These are phyloP conservation scores for Amylocystis lapponica DNA, from an alignment of 768 basidiomycete genomes.

Conservation along the genomic window DNA sequence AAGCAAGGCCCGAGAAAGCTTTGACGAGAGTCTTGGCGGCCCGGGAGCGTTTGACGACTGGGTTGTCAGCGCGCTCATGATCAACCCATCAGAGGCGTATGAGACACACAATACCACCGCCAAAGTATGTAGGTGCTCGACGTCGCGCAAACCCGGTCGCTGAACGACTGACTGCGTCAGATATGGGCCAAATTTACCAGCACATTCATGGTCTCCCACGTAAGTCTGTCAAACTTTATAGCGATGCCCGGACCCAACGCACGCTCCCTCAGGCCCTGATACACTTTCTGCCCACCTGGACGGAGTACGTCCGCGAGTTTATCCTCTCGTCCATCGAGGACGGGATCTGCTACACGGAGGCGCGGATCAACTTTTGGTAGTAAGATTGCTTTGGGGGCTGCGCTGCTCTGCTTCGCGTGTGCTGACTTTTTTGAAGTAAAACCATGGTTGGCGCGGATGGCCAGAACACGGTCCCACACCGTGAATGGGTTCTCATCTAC, in stretches of 20 bases:
- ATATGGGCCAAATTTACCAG: slow-evolving; percentile 72
- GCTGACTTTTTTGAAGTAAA: no score
- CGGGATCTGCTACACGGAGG: slow-evolving; percentile 67
- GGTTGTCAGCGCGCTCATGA: slow-evolving; percentile 54
- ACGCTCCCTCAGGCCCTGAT: slow-evolving; percentile 29
- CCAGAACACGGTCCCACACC: slow-evolving; percentile 49
- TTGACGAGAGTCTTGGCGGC: slow-evolving; percentile 48
- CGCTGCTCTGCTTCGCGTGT: no score
- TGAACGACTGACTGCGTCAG: no score
- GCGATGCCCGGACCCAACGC: not conserved
- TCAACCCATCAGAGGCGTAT: slow-evolving; percentile 69
- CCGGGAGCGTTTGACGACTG: slow-evolving; percentile 63
- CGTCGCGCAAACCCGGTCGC: no score
- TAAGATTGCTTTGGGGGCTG: no score
- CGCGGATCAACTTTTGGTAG: slow-evolving; percentile 69
- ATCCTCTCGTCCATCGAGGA: slow-evolving; percentile 59
- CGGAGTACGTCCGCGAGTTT: slow-evolving; percentile 57
- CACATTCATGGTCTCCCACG: slow-evolving; percentile 45
- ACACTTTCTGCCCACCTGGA: slow-evolving; percentile 51
- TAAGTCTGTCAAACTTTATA: slow-evolving; percentile 23
- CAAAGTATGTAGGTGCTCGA: no score
- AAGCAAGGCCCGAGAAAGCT: slow-evolving; percentile 45
- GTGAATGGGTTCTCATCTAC: slow-evolving; percentile 53
- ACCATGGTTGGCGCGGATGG: slow-evolving; percentile 56
- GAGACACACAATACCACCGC: slow-evolving; percentile 63